Evolutionary conservation across 2,329 filamentous ascomycete genomes (phyloP).

Genomic region (Fusarium miscanthi): DNA sequence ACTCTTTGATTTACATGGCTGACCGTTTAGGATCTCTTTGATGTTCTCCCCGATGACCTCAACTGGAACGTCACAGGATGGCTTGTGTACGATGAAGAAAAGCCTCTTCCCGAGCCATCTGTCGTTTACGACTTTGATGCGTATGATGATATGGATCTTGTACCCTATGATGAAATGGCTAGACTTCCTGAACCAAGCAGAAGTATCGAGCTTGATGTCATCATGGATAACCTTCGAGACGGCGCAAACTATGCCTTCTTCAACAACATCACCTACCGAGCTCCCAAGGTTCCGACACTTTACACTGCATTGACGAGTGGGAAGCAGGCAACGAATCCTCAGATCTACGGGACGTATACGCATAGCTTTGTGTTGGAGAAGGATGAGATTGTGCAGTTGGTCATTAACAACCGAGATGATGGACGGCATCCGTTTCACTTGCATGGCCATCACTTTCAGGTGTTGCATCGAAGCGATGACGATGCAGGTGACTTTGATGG

Average conservation of each 20-base stretch:
- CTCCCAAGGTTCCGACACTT: slow-evolving; percentile 81
- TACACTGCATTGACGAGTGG: slow-evolving; percentile 78
- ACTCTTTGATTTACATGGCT: neutral
- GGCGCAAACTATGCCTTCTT: slow-evolving; percentile 73
- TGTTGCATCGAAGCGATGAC: slow-evolving; percentile 69
- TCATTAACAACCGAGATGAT: slow-evolving; percentile 80
- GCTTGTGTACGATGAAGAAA: slow-evolving; percentile 66
- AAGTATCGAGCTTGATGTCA: slow-evolving; percentile 70
- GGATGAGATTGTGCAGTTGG: slow-evolving; percentile 75
- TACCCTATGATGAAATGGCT: slow-evolving; percentile 73
- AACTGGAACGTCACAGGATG: slow-evolving; percentile 77
- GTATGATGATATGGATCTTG: slow-evolving; percentile 79
- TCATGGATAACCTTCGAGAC: slow-evolving; percentile 70
- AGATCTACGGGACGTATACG: slow-evolving; percentile 74
- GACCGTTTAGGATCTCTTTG: slow-evolving; percentile 68
- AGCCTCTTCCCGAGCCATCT: slow-evolving; percentile 61
- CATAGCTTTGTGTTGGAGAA: slow-evolving; percentile 75
- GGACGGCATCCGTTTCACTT: slow-evolving; percentile 81
- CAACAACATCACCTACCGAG: slow-evolving; percentile 81
- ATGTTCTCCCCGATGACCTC: slow-evolving; percentile 72
- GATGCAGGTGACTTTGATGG: slow-evolving; percentile 66
- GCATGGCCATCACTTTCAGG: slow-evolving; percentile 81
- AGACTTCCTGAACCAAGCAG: slow-evolving; percentile 72
- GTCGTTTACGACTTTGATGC: slow-evolving; percentile 70
- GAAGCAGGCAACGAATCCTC: slow-evolving; percentile 66